phyloP scores from a whole-genome alignment of 345 rosid genomes.

The Combretum micranthum region DNA sequence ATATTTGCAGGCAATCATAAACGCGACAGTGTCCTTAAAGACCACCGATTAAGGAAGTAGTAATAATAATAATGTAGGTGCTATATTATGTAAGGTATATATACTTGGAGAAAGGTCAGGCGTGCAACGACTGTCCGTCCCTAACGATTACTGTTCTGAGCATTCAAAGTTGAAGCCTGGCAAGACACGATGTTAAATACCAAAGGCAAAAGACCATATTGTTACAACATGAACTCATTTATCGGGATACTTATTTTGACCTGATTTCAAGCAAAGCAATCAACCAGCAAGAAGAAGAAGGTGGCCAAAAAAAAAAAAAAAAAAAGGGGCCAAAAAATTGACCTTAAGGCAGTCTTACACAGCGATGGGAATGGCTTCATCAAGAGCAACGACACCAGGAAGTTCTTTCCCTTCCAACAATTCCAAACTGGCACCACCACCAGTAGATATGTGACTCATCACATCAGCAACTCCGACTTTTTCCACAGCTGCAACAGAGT shows the following conservation, averaged over 20 bases:
- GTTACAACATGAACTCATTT: too few relatives aligned
- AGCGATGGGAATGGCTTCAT: constrained; percentile 36
- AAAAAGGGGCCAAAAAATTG: too few relatives aligned
- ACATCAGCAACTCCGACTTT: constrained; percentile 80
- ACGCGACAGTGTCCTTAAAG: too few relatives aligned
- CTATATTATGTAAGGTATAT: neutral
- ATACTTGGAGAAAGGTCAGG: constrained; percentile 4
- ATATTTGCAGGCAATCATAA: too few relatives aligned
- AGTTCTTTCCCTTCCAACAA: constrained; percentile 83
- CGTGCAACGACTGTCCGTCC: neutral
- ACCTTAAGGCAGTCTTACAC: constrained; percentile 2
- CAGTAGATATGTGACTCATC: constrained; percentile 96
- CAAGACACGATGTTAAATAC: too few relatives aligned
- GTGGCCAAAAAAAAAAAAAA: neutral
- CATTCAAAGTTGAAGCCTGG: too few relatives aligned
- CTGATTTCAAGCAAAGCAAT: neutral
- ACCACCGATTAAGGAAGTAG: too few relatives aligned
- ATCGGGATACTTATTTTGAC: too few relatives aligned
- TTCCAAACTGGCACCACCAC: constrained; percentile 96
- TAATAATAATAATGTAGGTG: too few relatives aligned
- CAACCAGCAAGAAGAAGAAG: neutral
- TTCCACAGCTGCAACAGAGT: constrained; percentile 94
- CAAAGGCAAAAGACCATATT: too few relatives aligned
- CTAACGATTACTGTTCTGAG: too few relatives aligned
- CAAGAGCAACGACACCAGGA: constrained; percentile 87